phyloP scores from a whole-genome alignment of 2,329 filamentous ascomycete genomes.

The Teratosphaeria destructans region DNA sequence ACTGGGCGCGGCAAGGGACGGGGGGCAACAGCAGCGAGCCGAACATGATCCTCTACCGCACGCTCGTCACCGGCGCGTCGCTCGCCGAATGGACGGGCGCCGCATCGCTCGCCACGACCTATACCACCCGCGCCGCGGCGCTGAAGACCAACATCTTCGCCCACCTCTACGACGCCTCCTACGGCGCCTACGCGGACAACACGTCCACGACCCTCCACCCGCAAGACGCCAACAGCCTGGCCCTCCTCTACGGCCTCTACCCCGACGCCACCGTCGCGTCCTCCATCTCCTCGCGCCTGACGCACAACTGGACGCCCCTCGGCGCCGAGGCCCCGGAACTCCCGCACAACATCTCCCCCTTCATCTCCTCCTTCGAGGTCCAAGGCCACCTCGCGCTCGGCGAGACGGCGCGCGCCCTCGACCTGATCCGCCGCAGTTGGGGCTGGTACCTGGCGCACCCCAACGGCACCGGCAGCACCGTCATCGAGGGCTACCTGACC shows the following conservation, averaged over 20 bases:
- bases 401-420: constrained; percentile 29
- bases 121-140: constrained; percentile 27
- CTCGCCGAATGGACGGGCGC: constrained; percentile 32
- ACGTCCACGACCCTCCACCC: constrained; percentile 32
- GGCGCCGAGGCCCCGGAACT: constrained; percentile 38
- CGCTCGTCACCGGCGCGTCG: constrained; percentile 36
- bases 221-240: constrained; percentile 44
- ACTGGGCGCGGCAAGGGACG: constrained; percentile 42
- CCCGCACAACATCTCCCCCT: constrained; percentile 31
- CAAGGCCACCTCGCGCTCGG: constrained; percentile 33
- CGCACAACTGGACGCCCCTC: constrained; percentile 33
- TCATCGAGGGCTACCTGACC: constrained; percentile 33
- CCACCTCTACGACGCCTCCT: constrained; percentile 22
- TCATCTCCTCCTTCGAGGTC: constrained; percentile 34
- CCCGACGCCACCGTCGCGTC: constrained; percentile 22
- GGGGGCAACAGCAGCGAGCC: constrained; percentile 38
- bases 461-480: constrained; percentile 34
- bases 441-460: constrained; percentile 31
- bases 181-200: constrained; percentile 29
- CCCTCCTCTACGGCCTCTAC: constrained; percentile 30
- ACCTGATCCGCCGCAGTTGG: constrained; percentile 33
- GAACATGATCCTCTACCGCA: constrained; percentile 40
- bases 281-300: constrained; percentile 29
- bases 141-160: constrained; percentile 15
- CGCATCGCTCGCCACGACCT: constrained; percentile 31